These are phyloP conservation scores for Caloboletus firmus DNA, from an alignment of 1,284 basidiomycete genomes.

Conservation along the genomic window DNA sequence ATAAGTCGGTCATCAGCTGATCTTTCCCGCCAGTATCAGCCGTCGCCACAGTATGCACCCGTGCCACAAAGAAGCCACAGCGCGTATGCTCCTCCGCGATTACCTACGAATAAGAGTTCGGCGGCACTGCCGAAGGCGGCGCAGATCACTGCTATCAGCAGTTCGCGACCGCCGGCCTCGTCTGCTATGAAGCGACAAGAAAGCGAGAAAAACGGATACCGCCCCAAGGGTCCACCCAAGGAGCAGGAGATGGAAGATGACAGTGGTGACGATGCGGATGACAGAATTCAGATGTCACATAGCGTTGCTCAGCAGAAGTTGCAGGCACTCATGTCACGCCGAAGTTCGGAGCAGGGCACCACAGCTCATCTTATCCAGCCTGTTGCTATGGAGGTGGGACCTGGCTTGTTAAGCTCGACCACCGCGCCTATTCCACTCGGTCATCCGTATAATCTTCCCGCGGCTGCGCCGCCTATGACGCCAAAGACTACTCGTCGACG, in stretches of 20 bases:
- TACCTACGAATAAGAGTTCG: slow-evolving; percentile 63
- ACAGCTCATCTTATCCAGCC: slow-evolving; percentile 21
- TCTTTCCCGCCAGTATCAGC: slow-evolving; percentile 37
- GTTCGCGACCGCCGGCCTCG: slow-evolving; percentile 25
- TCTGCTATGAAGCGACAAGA: slow-evolving; percentile 17
- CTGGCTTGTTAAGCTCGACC: slow-evolving; percentile 14
- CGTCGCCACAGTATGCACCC: slow-evolving; percentile 6
- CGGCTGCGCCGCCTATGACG: slow-evolving; percentile 69
- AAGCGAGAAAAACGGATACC: slow-evolving; percentile 43
- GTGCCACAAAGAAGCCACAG: slow-evolving; percentile 34
- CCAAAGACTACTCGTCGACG: slow-evolving; percentile 81
- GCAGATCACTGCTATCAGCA: slow-evolving; percentile 49
- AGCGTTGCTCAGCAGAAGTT: slow-evolving; percentile 65
- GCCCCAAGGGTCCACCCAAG: slow-evolving; percentile 63
- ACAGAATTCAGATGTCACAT: slow-evolving; percentile 53
- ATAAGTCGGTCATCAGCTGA: slow-evolving; percentile 51
- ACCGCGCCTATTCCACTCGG: slow-evolving; percentile 58
- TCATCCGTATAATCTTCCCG: slow-evolving; percentile 74
- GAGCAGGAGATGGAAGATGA: slow-evolving; percentile 72
- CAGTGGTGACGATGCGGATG: slow-evolving; percentile 53
- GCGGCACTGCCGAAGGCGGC: slow-evolving; percentile 64
- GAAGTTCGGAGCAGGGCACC: slow-evolving; percentile 31
- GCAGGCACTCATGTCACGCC: slow-evolving; percentile 49
- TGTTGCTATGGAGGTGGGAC: slow-evolving; percentile 12
- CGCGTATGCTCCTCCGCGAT: slow-evolving; percentile 29